Evolutionary conservation across 345 rosid genomes (phyloP).

Genomic region (Eucalyptus paniculata): DNA sequence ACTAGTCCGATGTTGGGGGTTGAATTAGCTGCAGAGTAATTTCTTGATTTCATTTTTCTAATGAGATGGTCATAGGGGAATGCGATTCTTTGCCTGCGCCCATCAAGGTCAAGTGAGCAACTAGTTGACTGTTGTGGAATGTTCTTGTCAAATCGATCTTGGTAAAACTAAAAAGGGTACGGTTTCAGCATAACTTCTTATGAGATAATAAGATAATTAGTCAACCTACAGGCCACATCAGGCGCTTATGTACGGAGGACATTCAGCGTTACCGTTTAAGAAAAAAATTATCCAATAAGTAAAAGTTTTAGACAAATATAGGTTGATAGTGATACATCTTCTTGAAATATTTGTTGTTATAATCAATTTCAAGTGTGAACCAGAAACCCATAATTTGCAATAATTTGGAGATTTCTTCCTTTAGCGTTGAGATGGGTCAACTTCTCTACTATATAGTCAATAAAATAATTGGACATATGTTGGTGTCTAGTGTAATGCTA

Average conservation of each 20-base stretch:
- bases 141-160: fast-evolving
- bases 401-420: background rate
- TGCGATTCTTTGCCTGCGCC: too few relatives aligned
- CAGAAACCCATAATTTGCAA: background rate
- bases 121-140: too few relatives aligned
- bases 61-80: too few relatives aligned
- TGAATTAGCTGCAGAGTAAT: too few relatives aligned
- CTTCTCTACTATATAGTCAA: background rate
- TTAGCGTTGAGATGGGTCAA: background rate
- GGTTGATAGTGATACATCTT: too few relatives aligned
- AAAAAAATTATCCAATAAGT: fast-evolving
- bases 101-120: too few relatives aligned
- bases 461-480: too few relatives aligned
- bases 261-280: too few relatives aligned
- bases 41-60: too few relatives aligned
- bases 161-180: background rate
- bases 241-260: background rate
- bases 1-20: too few relatives aligned
- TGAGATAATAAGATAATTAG: background rate
- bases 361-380: background rate
- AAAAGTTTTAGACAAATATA: too few relatives aligned
- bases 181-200: background rate
- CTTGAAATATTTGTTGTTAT: fast-evolving
- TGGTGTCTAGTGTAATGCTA: too few relatives aligned
- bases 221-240: background rate